These are phyloP conservation scores for Hordeum vulgare DNA, from an alignment of 176 grass and related monocot genomes.

Conservation along the genomic window MorexV3_pseudomolecules_assembly NC_058522.1:580680589-580681088, in stretches of 20 bases:
- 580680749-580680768: constrained; percentile 6
- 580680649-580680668: background rate
- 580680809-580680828: background rate
- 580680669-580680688: constrained; percentile 1
- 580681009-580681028: background rate
- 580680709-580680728: background rate
- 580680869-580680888: background rate
- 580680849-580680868: constrained; percentile 1
- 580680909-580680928: constrained; percentile 11
- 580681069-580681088: constrained; percentile 28
- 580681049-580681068: constrained; percentile 32
- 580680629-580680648: constrained; percentile 23
- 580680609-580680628: constrained; percentile 19
- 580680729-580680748: constrained; percentile 1
- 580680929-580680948: background rate
- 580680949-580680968: constrained; percentile 5
- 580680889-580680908: background rate
- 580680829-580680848: background rate
- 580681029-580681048: constrained; percentile 28
- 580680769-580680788: constrained; percentile 29
- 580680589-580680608: constrained; percentile 12
- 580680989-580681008: background rate
- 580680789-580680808: background rate
- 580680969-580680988: background rate
- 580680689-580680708: constrained; percentile 16